Evolutionary conservation across 768 basidiomycete genomes (phyloP).

Genomic region (Rhizopogon vesiculosus): DNA sequence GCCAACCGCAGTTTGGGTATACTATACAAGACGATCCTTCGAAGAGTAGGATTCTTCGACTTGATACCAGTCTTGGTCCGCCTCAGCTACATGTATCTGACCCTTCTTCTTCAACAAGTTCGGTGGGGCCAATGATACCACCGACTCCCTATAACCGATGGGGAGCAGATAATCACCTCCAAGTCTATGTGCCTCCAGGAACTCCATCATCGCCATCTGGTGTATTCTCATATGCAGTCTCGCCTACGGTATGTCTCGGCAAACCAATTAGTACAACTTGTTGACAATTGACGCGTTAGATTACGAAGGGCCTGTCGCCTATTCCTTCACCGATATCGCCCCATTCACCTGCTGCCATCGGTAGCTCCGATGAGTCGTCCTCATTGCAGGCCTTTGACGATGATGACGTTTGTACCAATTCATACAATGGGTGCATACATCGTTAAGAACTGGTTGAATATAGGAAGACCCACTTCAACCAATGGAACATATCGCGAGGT

Average conservation of each 20-base stretch:
- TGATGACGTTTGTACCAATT: neutral
- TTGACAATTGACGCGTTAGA: neutral
- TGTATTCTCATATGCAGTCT: neutral
- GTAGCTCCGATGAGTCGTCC: neutral
- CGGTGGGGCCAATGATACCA: neutral
- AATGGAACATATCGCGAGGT: conserved; percentile 21
- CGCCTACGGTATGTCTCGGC: neutral
- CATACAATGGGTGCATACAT: neutral
- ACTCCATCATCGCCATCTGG: neutral
- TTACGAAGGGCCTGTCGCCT: neutral
- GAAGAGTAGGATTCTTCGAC: neutral
- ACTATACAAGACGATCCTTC: neutral
- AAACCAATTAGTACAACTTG: too few relatives aligned
- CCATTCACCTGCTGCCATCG: neutral
- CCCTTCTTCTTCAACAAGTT: neutral
- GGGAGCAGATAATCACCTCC: neutral
- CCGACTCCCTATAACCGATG: neutral
- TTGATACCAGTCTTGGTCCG: neutral
- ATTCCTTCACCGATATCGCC: neutral
- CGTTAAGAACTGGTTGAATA: neutral
- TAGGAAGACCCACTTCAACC: conserved; percentile 19
- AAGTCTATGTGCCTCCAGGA: neutral
- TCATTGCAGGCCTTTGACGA: neutral
- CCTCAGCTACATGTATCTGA: neutral
- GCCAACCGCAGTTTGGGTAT: neutral